Evolutionary conservation across 106 monocot genomes (phyloP).

Genomic region (Ottelia alismoides): DNA sequence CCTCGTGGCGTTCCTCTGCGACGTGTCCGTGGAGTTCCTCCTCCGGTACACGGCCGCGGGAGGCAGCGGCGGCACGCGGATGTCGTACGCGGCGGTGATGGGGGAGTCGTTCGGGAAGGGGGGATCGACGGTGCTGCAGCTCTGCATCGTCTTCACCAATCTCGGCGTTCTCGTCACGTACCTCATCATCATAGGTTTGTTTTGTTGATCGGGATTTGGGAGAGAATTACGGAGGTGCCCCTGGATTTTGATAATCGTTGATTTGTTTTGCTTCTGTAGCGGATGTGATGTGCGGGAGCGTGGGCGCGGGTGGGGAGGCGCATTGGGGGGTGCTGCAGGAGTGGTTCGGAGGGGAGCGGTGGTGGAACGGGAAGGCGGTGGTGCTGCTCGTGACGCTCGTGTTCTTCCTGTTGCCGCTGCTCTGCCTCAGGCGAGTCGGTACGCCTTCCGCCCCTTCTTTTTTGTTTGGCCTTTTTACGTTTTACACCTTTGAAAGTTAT

Average conservation of each 20-base stretch:
- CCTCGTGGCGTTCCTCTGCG: conserved; percentile 42
- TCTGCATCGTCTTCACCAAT: conserved; percentile 24
- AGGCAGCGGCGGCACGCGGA: neutral
- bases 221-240: too few relatives aligned
- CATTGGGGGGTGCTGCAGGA: conserved; percentile 39
- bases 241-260: too few relatives aligned
- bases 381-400: conserved; percentile 24
- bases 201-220: too few relatives aligned
- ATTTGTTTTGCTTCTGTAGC: conserved; percentile 18
- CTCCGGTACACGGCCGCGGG: conserved; percentile 37
- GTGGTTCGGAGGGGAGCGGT: conserved; percentile 36
- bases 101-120: conserved; percentile 25
- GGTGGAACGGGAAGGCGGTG: conserved; percentile 35
- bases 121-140: conserved; percentile 21
- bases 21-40: conserved; percentile 66
- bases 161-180: conserved; percentile 37
- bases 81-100: conserved; percentile 36
- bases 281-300: conserved; percentile 47
- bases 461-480: too few relatives aligned
- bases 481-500: too few relatives aligned
- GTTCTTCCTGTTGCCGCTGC: conserved; percentile 33
- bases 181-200: conserved; percentile 66
- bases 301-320: conserved; percentile 20
- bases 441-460: too few relatives aligned
- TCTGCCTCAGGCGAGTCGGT: conserved; percentile 40